Percentiles rank a stretch among this genome's conserved stretches.
These are phyloP conservation scores for Tricholoma flavovirens DNA, from an alignment of 768 basidiomycete species.

Conservation along the genomic window DNA sequence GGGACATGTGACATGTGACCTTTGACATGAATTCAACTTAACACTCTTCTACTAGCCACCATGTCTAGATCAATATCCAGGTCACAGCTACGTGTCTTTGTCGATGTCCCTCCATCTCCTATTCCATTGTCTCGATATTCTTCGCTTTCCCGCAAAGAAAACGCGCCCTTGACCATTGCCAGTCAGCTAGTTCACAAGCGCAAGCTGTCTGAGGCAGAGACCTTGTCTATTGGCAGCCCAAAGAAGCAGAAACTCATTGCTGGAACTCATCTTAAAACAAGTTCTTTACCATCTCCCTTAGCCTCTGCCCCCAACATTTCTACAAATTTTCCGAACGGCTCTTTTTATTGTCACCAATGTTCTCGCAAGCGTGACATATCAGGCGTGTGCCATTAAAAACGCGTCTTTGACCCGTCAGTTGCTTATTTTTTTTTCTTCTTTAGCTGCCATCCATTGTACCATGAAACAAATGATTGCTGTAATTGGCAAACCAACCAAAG, in stretches of 20 bases:
- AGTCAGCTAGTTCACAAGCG: slow-evolving; percentile 38
- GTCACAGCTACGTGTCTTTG: slow-evolving; percentile 42
- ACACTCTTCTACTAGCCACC: slow-evolving; percentile 3
- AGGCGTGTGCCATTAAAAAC: slow-evolving; percentile 30
- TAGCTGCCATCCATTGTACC: slow-evolving; percentile 32
- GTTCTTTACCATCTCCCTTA: slow-evolving; percentile 10
- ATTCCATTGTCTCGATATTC: slow-evolving; percentile 20
- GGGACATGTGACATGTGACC: slow-evolving; percentile 26
- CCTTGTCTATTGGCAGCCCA: slow-evolving; percentile 12
- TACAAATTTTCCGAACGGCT: slow-evolving; percentile 32
- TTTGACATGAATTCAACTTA: slow-evolving; percentile 17
- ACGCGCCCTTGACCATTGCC: slow-evolving; percentile 27
- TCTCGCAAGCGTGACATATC: slow-evolving; percentile 49
- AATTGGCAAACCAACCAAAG: slow-evolving; percentile 18
- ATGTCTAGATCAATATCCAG: slow-evolving; percentile 29
- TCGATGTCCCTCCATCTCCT: slow-evolving; percentile 54
- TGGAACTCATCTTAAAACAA: slow-evolving; percentile 14
- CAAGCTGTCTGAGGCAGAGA: slow-evolving; percentile 36
- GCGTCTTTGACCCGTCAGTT: slow-evolving; percentile 1
- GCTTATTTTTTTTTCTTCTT: background rate
- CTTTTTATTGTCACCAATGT: slow-evolving; percentile 71
- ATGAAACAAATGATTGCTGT: slow-evolving; percentile 16
- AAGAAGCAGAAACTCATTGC: slow-evolving; percentile 29
- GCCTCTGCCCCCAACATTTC: slow-evolving; percentile 19
- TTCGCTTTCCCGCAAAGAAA: slow-evolving; percentile 35